phyloP scores from a whole-genome alignment of 2,329 filamentous ascomycete species.

The Spiromastix sp. region DNA sequence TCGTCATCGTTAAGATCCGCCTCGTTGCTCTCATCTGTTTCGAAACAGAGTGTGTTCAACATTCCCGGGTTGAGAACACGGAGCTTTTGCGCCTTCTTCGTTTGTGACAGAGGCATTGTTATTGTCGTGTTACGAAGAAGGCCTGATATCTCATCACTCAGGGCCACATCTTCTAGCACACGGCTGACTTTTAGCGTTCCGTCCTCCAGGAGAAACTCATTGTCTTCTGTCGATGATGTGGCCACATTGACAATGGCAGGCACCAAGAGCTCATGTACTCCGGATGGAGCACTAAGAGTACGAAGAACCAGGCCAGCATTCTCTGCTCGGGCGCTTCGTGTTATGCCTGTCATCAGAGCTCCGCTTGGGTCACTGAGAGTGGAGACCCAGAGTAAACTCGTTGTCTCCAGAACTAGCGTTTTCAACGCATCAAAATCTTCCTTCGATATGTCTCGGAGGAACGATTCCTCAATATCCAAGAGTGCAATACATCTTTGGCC shows the following conservation, averaged over 20 bases:
- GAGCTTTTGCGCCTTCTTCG: background rate
- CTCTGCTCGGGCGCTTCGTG: background rate
- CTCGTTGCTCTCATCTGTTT: too few relatives aligned
- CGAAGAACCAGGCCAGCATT: background rate
- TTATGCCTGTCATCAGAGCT: background rate
- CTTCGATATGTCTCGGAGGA: background rate
- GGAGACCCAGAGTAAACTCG: background rate
- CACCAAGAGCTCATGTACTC: too few relatives aligned
- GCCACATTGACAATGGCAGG: too few relatives aligned
- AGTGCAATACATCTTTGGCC: background rate
- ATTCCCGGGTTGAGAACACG: too few relatives aligned
- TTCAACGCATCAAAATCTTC: background rate
- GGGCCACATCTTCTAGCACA: background rate
- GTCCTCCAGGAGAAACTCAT: background rate
- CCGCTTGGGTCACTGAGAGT: background rate
- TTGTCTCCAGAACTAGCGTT: background rate
- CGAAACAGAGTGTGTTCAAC: too few relatives aligned
- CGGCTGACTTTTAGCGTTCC: background rate
- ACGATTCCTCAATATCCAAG: background rate
- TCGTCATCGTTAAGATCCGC: too few relatives aligned
- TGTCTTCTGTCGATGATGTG: background rate
- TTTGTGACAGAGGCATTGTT: background rate
- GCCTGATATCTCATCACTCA: too few relatives aligned
- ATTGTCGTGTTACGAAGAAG: background rate
- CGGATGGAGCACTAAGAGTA: too few relatives aligned